Evolutionary conservation across 768 basidiomycete genomes (phyloP).

Genomic region (Phaffia australis): DNA sequence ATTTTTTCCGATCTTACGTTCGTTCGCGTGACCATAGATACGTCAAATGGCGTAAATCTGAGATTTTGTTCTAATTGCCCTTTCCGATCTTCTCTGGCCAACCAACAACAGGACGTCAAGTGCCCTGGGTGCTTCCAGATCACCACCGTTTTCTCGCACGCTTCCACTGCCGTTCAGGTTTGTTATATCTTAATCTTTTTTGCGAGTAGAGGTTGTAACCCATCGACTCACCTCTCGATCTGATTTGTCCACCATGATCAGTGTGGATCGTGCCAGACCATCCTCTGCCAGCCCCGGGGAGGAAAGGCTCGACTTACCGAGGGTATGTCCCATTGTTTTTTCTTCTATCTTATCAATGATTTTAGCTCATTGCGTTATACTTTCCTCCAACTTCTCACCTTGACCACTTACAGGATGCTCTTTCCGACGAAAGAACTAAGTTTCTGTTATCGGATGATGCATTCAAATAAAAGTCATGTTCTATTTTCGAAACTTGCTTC

Average conservation of each 20-base stretch:
- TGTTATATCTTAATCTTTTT: not conserved
- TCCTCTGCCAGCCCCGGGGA: slow-evolving; percentile 96
- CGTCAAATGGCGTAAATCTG: not conserved
- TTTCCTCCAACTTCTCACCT: not conserved
- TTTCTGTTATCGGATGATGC: slow-evolving; percentile 1
- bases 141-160: slow-evolving; percentile 98
- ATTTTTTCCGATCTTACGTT: not conserved
- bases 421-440: slow-evolving; percentile 77
- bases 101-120: slow-evolving; percentile 60
- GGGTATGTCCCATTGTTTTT: slow-evolving; percentile 49
- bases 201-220: not conserved
- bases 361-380: slow-evolving; percentile 25
- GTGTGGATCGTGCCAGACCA: slow-evolving; percentile 82
- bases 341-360: not conserved
- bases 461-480: no score
- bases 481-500: no score
- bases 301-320: slow-evolving; percentile 96
- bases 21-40: not conserved
- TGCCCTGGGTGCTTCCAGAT: slow-evolving; percentile 58
- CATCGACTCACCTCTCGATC: not conserved
- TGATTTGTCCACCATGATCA: slow-evolving; percentile 42
- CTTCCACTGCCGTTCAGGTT: slow-evolving; percentile 56
- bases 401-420: slow-evolving; percentile 60
- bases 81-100: not conserved
- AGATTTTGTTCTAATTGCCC: not conserved